phyloP scores from a whole-genome alignment of 2,329 filamentous ascomycete genomes.

The Aspergillus caelatus region DNA sequence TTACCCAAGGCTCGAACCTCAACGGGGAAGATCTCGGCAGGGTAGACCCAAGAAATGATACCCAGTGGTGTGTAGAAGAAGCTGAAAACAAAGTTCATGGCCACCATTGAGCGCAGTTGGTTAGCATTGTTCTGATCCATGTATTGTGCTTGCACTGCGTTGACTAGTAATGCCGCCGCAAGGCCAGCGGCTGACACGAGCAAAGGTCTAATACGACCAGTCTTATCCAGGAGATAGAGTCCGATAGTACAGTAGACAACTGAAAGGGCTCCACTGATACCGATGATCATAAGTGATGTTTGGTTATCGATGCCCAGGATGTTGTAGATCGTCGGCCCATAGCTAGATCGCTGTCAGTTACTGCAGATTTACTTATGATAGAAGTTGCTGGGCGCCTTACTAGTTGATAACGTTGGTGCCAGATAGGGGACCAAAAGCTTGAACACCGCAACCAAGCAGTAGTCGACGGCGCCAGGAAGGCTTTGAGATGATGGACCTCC shows the following conservation, averaged over 20 bases:
- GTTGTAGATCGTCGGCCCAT: slow-evolving; percentile 47
- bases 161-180: slow-evolving; percentile 38
- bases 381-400: not conserved
- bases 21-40: slow-evolving; percentile 49
- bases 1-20: slow-evolving; percentile 44
- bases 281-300: slow-evolving; percentile 53
- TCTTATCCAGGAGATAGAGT: slow-evolving; percentile 47
- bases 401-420: slow-evolving; percentile 53
- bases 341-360: slow-evolving; percentile 17
- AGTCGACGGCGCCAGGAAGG: slow-evolving; percentile 50
- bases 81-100: slow-evolving; percentile 50
- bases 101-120: slow-evolving; percentile 46
- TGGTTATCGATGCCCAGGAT: slow-evolving; percentile 48
- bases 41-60: slow-evolving; percentile 49
- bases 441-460: slow-evolving; percentile 49
- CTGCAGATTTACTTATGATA: not conserved
- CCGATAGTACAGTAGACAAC: slow-evolving; percentile 51
- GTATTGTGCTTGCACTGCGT: slow-evolving; percentile 42
- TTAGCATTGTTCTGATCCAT: slow-evolving; percentile 38
- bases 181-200: slow-evolving; percentile 47
- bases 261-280: slow-evolving; percentile 52
- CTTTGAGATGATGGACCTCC: slow-evolving; percentile 45
- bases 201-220: slow-evolving; percentile 52
- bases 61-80: slow-evolving; percentile 48
- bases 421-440: slow-evolving; percentile 51